Percentiles rank a stretch among this genome's conserved stretches.
These are phyloP conservation scores for Geranium brycei DNA, from an alignment of 345 rosid species.

Conservation along the genomic window DNA sequence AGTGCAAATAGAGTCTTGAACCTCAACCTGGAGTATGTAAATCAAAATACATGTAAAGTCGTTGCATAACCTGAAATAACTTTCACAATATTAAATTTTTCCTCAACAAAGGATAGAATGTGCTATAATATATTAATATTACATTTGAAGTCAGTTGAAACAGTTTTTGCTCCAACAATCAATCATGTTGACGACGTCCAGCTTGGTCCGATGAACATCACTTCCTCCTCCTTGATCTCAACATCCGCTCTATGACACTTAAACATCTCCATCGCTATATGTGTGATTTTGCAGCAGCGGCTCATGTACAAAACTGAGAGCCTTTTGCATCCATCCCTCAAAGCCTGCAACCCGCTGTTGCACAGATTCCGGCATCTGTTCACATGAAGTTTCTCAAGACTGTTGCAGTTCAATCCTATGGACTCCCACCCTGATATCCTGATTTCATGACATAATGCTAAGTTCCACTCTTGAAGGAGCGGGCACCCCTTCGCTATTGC, in stretches of 20 bases:
- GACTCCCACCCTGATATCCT: constrained; percentile 51
- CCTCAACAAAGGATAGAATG: too few relatives aligned
- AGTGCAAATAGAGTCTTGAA: too few relatives aligned
- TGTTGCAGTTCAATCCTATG: constrained; percentile 37
- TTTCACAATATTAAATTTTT: too few relatives aligned
- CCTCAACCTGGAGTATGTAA: too few relatives aligned
- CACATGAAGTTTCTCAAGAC: constrained; percentile 54
- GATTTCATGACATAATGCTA: constrained; percentile 54
- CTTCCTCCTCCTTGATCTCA: constrained; percentile 33
- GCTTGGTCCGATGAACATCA: constrained; percentile 38
- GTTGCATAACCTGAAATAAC: too few relatives aligned
- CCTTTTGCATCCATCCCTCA: constrained; percentile 49
- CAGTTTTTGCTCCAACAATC: too few relatives aligned
- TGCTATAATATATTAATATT: too few relatives aligned
- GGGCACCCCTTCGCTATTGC: constrained; percentile 73
- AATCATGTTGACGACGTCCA: constrained; percentile 16
- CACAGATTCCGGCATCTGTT: constrained; percentile 54
- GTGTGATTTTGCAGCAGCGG: constrained; percentile 16
- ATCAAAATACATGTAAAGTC: too few relatives aligned
- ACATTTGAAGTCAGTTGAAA: too few relatives aligned
- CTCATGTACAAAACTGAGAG: constrained; percentile 40
- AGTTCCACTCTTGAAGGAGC: constrained; percentile 54
- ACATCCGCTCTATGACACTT: constrained; percentile 32
- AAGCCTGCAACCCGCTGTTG: constrained; percentile 41
- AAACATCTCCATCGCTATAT: constrained; percentile 39